These are phyloP conservation scores for Aspergillus campestris DNA, from an alignment of 495 filamentous ascomycete genomes.

Conservation along the genomic window DNA sequence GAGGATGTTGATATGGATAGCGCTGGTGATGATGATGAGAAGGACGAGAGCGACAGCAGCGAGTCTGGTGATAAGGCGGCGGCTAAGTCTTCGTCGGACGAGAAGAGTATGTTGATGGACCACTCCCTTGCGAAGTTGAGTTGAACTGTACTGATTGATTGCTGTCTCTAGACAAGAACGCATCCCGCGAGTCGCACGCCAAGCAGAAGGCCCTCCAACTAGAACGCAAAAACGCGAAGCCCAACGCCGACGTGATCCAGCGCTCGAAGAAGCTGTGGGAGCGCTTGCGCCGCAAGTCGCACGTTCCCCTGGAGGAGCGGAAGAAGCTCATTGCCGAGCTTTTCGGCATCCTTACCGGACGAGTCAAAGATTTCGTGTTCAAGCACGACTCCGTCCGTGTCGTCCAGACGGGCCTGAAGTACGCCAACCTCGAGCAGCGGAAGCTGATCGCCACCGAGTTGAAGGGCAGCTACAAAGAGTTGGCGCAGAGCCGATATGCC, in stretches of 20 bases:
- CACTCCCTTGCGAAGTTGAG: neutral
- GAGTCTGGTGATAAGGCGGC: constrained; percentile 7
- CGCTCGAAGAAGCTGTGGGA: constrained; percentile 97
- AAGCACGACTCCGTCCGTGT: constrained; percentile 96
- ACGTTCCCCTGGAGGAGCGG: constrained; percentile 77
- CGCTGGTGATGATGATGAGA: constrained; percentile 20
- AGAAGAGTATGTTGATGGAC: constrained; percentile 24
- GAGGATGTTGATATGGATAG: constrained; percentile 33
- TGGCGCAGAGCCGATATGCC: constrained; percentile 90
- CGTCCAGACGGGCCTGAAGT: constrained; percentile 94
- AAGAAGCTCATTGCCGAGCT: constrained; percentile 81
- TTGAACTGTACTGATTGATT: constrained; percentile 5
- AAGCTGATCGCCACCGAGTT: constrained; percentile 82
- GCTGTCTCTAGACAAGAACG: constrained; percentile 14
- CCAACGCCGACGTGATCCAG: constrained; percentile 79
- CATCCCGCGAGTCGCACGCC: constrained; percentile 75
- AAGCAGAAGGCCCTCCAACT: constrained; percentile 84
- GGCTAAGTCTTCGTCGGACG: constrained; percentile 9
- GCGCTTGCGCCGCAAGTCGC: constrained; percentile 79
- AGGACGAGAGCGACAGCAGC: constrained; percentile 22
- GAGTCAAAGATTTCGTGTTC: constrained; percentile 90
- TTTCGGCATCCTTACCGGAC: constrained; percentile 80
- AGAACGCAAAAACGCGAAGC: constrained; percentile 88
- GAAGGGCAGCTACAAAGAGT: constrained; percentile 69
- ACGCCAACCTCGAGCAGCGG: constrained; percentile 74